phyloP scores from a whole-genome alignment of 345 rosid genomes.

The Rhizophora mangle region DNA sequence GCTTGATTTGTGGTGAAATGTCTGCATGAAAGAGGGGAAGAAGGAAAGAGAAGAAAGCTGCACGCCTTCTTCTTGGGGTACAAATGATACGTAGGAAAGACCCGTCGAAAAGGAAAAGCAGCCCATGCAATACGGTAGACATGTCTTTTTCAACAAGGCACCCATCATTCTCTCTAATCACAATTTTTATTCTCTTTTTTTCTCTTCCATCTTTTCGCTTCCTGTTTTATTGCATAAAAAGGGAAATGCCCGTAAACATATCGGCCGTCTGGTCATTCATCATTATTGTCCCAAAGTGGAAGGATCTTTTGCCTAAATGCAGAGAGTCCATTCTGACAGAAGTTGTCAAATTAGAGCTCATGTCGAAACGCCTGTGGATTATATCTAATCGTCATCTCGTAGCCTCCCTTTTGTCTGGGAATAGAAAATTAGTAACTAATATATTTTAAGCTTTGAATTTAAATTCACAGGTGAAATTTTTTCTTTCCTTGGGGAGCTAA shows the following conservation, averaged over 20 bases:
- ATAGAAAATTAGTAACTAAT: neutral
- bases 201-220: neutral
- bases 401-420: neutral
- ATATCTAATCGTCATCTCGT: neutral
- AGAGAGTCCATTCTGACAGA: neutral
- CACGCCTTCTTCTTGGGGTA: neutral
- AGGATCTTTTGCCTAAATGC: neutral
- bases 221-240: neutral
- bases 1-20: constrained; percentile 18
- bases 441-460: too few relatives aligned
- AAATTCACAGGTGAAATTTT: too few relatives aligned
- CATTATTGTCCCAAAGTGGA: neutral
- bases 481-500: too few relatives aligned
- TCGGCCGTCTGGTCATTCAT: neutral
- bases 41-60: too few relatives aligned
- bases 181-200: neutral
- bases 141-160: too few relatives aligned
- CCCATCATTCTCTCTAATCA: neutral
- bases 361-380: neutral
- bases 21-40: too few relatives aligned
- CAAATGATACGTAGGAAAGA: constrained; percentile 16
- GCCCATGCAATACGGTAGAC: too few relatives aligned
- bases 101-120: too few relatives aligned
- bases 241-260: neutral
- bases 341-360: neutral